Conservation (phyloP, 2,329 filamentous ascomycete species). For the Chalara sp. region DNA sequence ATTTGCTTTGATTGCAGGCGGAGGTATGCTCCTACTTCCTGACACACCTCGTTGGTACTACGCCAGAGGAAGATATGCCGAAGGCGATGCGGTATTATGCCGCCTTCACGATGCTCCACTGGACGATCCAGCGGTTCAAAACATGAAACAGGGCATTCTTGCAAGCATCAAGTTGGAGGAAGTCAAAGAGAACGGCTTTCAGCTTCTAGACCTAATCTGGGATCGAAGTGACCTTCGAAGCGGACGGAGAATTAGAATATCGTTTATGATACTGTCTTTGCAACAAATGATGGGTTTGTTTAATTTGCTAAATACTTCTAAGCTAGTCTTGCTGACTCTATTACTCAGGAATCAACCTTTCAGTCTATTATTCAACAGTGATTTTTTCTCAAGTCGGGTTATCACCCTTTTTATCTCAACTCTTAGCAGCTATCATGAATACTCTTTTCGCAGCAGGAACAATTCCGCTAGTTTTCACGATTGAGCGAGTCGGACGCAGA, state of each 20-base stretch:
- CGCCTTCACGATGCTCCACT: neutral
- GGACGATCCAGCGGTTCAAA: neutral
- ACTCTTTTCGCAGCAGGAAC: too few species aligned
- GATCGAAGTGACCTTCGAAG: neutral
- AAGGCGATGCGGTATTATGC: neutral
- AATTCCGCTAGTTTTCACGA: too few species aligned
- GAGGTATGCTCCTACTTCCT: neutral
- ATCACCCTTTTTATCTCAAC: too few species aligned
- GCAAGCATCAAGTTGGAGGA: neutral
- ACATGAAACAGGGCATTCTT: neutral
- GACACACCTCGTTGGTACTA: neutral
- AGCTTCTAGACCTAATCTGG: neutral
- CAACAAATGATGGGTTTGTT: too few species aligned
- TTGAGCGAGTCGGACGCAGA: too few species aligned
- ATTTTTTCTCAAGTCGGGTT: too few species aligned
- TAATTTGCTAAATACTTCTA: too few species aligned
- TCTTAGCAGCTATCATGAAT: too few species aligned
- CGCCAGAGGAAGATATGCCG: neutral
- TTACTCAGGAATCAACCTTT: too few species aligned
- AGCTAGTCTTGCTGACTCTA: too few species aligned
- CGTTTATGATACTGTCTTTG: too few species aligned
- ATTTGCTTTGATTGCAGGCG: neutral
- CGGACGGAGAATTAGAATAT: neutral
- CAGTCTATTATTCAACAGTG: too few species aligned
- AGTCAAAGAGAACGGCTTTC: neutral